A percentile compares a stretch with the other conserved stretches of the same genome.
phyloP scores from a whole-genome alignment of 2,329 filamentous ascomycete species.

The Endoconidiophora polonica region DNA sequence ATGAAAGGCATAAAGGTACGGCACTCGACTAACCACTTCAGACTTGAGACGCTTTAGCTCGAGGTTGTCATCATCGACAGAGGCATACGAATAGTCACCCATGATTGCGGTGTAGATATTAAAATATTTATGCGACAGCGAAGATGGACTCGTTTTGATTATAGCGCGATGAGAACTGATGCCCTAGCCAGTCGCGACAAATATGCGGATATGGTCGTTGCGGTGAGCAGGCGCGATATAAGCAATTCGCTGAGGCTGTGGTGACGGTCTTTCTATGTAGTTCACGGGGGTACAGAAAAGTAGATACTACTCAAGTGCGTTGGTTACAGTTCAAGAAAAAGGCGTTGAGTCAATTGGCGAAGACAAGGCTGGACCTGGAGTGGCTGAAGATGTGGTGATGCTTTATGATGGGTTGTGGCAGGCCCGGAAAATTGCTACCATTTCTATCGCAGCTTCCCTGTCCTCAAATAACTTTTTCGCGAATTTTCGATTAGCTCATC shows the following conservation, averaged over 20 bases:
- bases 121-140: background rate
- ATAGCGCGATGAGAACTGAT: background rate
- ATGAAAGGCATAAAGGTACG: background rate
- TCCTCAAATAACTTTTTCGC: background rate
- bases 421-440: too few species aligned
- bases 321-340: too few species aligned
- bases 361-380: background rate
- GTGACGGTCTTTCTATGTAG: background rate
- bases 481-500: constrained; percentile 1
- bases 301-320: too few species aligned
- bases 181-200: background rate
- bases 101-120: constrained; percentile 1
- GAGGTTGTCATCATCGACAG: constrained; percentile 56
- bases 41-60: constrained; percentile 64
- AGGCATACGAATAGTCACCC: constrained; percentile 9
- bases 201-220: background rate
- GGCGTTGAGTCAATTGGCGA: background rate
- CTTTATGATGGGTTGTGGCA: background rate
- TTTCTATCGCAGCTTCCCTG: too few species aligned
- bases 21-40: constrained; percentile 49
- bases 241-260: background rate
- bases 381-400: background rate
- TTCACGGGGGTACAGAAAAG: background rate
- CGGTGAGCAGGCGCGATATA: background rate
- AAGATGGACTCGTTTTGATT: background rate